phyloP scores from a whole-genome alignment of 805 yeast species.

The Starmerella gropengiesseri region DNA sequence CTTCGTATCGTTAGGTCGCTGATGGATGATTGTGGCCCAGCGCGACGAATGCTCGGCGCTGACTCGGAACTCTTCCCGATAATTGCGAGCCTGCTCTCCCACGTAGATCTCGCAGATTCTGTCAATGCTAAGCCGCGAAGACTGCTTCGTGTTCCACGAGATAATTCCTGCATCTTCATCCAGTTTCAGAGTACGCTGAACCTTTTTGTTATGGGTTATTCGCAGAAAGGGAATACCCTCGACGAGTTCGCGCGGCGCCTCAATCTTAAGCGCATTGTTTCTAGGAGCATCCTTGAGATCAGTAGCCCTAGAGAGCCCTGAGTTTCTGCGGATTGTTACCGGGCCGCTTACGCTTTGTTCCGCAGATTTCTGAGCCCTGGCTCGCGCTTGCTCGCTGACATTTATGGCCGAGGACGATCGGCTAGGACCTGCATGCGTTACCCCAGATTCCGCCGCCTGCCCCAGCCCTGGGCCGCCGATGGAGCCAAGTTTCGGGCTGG shows the following conservation, averaged over 20 bases:
- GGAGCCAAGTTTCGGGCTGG: background rate
- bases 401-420: background rate
- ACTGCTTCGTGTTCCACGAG: conserved; percentile 43
- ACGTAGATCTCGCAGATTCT: conserved; percentile 51
- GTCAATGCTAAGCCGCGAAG: conserved; percentile 44
- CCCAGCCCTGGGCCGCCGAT: background rate
- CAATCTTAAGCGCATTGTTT: background rate
- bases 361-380: background rate
- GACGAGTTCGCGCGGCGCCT: conserved; percentile 18
- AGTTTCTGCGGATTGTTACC: conserved; percentile 23
- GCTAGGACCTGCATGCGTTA: background rate
- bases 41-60: conserved; percentile 50
- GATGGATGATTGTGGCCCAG: conserved; percentile 78
- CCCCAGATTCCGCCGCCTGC: background rate
- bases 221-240: conserved; percentile 53
- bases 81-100: conserved; percentile 67
- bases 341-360: conserved; percentile 16
- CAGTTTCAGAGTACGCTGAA: conserved; percentile 45
- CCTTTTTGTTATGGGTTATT: conserved; percentile 59
- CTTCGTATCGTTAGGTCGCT: conserved; percentile 45
- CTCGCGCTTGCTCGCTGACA: background rate
- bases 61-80: conserved; percentile 73
- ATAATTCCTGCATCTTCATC: conserved; percentile 46
- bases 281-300: background rate
- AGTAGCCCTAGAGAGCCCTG: conserved; percentile 19